Conservation (phyloP, 306 rosid genomes). For the Cicer pinnatifidum region DNA sequence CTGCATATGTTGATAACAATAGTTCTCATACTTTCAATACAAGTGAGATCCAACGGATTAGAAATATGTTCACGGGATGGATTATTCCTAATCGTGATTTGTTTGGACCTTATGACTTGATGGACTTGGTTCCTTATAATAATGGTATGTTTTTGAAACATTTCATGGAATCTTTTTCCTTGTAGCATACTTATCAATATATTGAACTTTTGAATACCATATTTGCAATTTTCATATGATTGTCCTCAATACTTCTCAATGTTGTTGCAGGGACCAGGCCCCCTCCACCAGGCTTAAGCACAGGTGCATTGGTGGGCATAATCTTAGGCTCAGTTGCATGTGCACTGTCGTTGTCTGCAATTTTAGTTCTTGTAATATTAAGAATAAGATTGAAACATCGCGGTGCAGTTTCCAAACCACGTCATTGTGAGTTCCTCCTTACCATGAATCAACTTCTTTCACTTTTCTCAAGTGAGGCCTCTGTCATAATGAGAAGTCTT, state of each 20-base stretch:
- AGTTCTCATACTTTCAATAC: slow-evolving; percentile 51
- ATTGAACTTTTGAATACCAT: background rate
- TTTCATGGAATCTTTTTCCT: slow-evolving; percentile 14
- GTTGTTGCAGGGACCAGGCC: slow-evolving; percentile 50
- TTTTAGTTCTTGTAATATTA: slow-evolving; percentile 63
- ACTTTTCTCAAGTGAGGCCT: background rate
- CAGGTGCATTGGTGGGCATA: slow-evolving; percentile 71
- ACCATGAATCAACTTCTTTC: slow-evolving; percentile 37
- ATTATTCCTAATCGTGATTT: slow-evolving; percentile 51
- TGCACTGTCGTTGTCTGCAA: slow-evolving; percentile 66
- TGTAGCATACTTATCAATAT: background rate
- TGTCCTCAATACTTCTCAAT: slow-evolving; percentile 40
- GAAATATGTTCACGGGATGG: slow-evolving; percentile 68
- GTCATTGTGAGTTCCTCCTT: slow-evolving; percentile 66
- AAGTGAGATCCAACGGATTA: slow-evolving; percentile 65
- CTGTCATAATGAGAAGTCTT: background rate
- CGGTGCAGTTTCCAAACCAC: slow-evolving; percentile 57
- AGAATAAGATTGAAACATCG: slow-evolving; percentile 49
- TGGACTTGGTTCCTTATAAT: slow-evolving; percentile 53
- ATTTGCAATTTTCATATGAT: slow-evolving; percentile 12
- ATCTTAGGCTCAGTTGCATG: slow-evolving; percentile 73
- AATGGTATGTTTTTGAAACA: slow-evolving; percentile 62
- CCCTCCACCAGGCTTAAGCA: slow-evolving; percentile 57
- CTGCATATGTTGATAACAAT: slow-evolving; percentile 45
- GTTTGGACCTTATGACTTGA: slow-evolving; percentile 90